Conservation (phyloP, 805 yeast genomes). For the Sugiyamaella marilandica region DNA sequence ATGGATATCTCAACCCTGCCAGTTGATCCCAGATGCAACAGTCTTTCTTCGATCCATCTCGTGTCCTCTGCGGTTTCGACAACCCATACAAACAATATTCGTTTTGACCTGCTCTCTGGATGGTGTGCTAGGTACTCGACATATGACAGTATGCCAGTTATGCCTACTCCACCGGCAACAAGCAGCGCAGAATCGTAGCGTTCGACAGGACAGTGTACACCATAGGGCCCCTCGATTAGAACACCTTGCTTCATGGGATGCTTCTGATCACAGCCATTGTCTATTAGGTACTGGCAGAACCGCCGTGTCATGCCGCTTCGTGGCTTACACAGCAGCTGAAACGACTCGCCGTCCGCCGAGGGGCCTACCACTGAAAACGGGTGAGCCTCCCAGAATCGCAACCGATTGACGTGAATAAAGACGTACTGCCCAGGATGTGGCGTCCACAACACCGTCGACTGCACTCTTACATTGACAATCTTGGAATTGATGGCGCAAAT, state of each 20-base stretch:
- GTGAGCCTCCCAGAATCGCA: conserved; percentile 60
- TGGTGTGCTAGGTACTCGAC: conserved; percentile 32
- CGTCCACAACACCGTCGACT: conserved; percentile 51
- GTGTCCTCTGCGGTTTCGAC: conserved; percentile 19
- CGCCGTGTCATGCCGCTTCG: conserved; percentile 50
- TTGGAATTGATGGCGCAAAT: conserved; percentile 42
- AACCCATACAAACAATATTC: conserved; percentile 29
- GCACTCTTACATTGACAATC: conserved; percentile 46
- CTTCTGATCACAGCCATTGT: conserved; percentile 30
- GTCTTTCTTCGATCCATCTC: conserved; percentile 20
- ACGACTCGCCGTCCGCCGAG: conserved; percentile 38
- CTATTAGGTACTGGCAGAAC: conserved; percentile 33
- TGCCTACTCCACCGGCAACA: conserved; percentile 63
- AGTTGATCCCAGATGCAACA: conserved; percentile 30
- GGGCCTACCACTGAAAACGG: conserved; percentile 55
- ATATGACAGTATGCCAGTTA: conserved; percentile 51
- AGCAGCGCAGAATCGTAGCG: conserved; percentile 46
- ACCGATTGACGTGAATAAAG: conserved; percentile 46
- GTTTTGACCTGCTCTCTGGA: conserved; percentile 10
- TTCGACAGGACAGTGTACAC: conserved; percentile 44
- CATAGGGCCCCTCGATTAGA: conserved; percentile 60
- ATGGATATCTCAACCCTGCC: conserved; percentile 16
- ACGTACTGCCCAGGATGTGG: conserved; percentile 60
- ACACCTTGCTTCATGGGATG: conserved; percentile 38
- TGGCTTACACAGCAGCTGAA: conserved; percentile 46